phyloP scores from a whole-genome alignment of 116 monocot genomes.

The Dioscorea cayenensis region DNA sequence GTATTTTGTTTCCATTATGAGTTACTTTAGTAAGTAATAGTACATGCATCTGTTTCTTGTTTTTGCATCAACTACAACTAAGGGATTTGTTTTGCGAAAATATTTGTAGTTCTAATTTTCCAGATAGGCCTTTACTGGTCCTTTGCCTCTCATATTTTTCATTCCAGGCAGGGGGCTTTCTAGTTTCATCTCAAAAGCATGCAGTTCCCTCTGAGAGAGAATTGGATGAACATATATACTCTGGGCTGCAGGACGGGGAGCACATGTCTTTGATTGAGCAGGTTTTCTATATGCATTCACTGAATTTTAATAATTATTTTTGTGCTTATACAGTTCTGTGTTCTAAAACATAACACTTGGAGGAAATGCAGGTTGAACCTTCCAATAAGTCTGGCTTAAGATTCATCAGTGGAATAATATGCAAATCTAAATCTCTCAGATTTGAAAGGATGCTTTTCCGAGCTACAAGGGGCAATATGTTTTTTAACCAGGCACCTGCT shows the following conservation, averaged over 20 bases:
- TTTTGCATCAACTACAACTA: not conserved
- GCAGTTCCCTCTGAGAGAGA: slow-evolving; percentile 63
- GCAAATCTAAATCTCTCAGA: slow-evolving; percentile 63
- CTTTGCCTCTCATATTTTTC: slow-evolving; percentile 21
- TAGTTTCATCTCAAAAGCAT: slow-evolving; percentile 75
- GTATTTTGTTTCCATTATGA: slow-evolving; percentile 29
- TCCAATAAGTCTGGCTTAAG: slow-evolving; percentile 73
- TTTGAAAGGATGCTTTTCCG: slow-evolving; percentile 99
- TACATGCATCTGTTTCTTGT: not conserved
- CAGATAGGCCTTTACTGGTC: not conserved
- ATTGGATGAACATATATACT: slow-evolving; percentile 73
- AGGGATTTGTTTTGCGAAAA: not conserved
- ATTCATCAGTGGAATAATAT: slow-evolving; percentile 96
- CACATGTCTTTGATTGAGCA: slow-evolving; percentile 74
- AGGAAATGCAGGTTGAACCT: slow-evolving; percentile 55
- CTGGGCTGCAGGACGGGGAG: slow-evolving; percentile 40
- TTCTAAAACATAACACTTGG: slow-evolving; percentile 6
- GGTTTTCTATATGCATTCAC: slow-evolving; percentile 27
- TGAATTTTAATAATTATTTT: not conserved
- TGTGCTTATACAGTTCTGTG: slow-evolving; percentile 11
- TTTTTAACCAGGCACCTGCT: slow-evolving; percentile 91
- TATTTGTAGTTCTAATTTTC: not conserved
- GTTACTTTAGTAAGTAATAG: not conserved
- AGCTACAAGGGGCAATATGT: slow-evolving; percentile 98
- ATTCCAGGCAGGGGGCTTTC: slow-evolving; percentile 96